phyloP scores from a whole-genome alignment of 352 stramenopile species.

The Phytophthora macrochlamydospora region DNA sequence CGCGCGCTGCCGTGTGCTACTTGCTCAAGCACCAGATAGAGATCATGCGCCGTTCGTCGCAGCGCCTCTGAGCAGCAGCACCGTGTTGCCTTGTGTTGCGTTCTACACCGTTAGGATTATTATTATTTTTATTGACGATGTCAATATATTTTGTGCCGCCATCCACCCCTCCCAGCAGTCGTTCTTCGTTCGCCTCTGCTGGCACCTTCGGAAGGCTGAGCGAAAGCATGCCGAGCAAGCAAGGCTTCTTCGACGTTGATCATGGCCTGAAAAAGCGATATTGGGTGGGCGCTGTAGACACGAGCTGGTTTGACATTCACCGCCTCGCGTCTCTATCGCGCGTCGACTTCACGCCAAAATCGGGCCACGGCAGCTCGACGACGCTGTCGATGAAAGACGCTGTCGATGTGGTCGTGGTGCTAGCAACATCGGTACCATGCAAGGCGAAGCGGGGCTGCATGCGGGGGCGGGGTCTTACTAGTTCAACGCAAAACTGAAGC shows the following conservation, averaged over 20 bases:
- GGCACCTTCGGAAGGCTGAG: background rate
- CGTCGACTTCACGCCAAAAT: background rate
- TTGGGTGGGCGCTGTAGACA: background rate
- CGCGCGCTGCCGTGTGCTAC: slow-evolving; percentile 66
- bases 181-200: background rate
- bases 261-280: background rate
- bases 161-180: background rate
- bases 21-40: slow-evolving; percentile 68
- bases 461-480: too few relatives aligned
- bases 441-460: too few relatives aligned
- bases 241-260: background rate
- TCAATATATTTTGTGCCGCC: slow-evolving; percentile 32
- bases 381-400: too few relatives aligned
- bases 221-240: background rate
- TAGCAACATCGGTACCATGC: too few relatives aligned
- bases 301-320: background rate
- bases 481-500: slow-evolving; percentile 4
- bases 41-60: slow-evolving; percentile 56
- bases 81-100: background rate
- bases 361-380: too few relatives aligned
- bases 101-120: slow-evolving; percentile 20
- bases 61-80: slow-evolving; percentile 32
- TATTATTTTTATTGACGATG: slow-evolving; percentile 36
- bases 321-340: background rate
- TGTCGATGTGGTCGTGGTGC: background rate